phyloP scores from a whole-genome alignment of 1,284 basidiomycete species.

The Caloboletus firmus region DNA sequence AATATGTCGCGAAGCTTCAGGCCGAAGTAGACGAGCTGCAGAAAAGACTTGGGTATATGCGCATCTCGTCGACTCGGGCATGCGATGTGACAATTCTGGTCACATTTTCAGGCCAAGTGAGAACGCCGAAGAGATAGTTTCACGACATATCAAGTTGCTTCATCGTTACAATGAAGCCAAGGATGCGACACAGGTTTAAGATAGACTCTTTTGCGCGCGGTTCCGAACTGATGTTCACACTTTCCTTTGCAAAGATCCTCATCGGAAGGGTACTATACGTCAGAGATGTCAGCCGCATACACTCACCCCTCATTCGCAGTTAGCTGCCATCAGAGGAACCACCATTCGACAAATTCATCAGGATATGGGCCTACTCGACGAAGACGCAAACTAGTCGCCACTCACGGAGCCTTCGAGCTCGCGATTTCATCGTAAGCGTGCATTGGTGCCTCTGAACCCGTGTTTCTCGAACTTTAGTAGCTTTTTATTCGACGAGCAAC shows the following conservation, averaged over 20 bases:
- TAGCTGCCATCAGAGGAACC: constrained; percentile 61
- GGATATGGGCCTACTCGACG: constrained; percentile 56
- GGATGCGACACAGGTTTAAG: constrained; percentile 68
- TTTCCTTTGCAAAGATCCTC: constrained; percentile 27
- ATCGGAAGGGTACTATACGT: constrained; percentile 31
- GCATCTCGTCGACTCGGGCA: neutral
- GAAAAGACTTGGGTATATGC: constrained; percentile 52
- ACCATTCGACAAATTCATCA: constrained; percentile 71
- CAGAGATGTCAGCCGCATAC: constrained; percentile 33
- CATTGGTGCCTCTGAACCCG: neutral
- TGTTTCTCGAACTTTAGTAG: neutral
- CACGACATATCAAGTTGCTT: constrained; percentile 66
- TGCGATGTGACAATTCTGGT: neutral
- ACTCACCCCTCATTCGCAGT: constrained; percentile 40
- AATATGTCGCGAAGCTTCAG: constrained; percentile 50
- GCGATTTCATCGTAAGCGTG: neutral
- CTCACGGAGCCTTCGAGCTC: neutral
- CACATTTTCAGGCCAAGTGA: constrained; percentile 43
- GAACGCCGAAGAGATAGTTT: constrained; percentile 65
- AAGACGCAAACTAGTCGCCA: constrained; percentile 37
- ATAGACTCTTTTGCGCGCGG: neutral
- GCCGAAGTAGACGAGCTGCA: constrained; percentile 54
- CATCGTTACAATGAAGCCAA: constrained; percentile 81
- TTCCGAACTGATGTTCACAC: neutral
- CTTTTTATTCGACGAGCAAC: constrained; percentile 44